These are phyloP conservation scores for Talaromyces sp. DNA, from an alignment of 2,329 filamentous ascomycete species.

Conservation along the genomic window DNA sequence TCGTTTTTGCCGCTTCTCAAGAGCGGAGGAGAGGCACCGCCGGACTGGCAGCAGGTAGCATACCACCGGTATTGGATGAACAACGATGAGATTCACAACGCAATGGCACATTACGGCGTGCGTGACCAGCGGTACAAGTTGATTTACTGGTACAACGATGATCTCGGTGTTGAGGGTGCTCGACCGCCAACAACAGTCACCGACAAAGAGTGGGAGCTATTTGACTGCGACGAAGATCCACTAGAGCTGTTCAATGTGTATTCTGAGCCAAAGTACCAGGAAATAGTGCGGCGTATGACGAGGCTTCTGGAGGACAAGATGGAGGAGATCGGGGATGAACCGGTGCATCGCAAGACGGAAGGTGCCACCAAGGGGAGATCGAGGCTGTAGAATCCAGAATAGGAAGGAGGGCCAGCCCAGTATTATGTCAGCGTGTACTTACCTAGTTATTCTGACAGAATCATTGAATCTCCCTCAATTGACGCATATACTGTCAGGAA, in stretches of 20 bases:
- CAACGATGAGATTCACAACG: conserved; percentile 46
- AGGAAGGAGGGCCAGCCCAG: no score
- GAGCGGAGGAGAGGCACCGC: conserved; percentile 29
- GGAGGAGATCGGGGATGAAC: conserved; percentile 47
- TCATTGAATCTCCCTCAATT: no score
- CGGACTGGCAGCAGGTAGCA: conserved; percentile 47
- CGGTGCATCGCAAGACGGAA: neutral
- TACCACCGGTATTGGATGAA: conserved; percentile 57
- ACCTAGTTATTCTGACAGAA: no score
- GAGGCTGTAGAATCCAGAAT: no score
- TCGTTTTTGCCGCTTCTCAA: conserved; percentile 38
- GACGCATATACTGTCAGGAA: no score
- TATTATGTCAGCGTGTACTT: no score
- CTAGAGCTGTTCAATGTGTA: conserved; percentile 49
- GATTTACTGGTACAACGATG: conserved; percentile 54
- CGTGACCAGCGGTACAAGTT: conserved; percentile 50
- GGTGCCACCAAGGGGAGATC: no score
- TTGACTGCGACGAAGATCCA: conserved; percentile 48
- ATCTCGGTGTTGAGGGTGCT: conserved; percentile 43
- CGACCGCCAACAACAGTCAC: conserved; percentile 27
- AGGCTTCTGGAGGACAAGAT: conserved; percentile 45
- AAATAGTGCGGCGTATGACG: conserved; percentile 39
- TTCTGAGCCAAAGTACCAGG: conserved; percentile 30
- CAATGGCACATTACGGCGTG: conserved; percentile 50
- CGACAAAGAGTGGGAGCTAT: conserved; percentile 51